These are phyloP conservation scores for Inga oerstediana DNA, from an alignment of 306 rosid genomes.

Conservation along the genomic window DNA sequence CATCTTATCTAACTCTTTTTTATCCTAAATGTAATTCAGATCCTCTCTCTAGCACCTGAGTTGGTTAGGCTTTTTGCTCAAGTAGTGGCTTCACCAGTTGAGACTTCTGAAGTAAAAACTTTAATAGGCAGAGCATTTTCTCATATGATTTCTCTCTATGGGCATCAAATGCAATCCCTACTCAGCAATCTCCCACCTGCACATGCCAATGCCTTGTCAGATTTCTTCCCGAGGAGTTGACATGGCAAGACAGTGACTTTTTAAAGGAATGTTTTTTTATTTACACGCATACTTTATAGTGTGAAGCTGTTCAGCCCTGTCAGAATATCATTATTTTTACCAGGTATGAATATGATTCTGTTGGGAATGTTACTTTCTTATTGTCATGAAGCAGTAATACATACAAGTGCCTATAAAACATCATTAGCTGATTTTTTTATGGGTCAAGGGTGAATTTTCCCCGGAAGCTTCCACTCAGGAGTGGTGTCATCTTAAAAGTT, in stretches of 20 bases:
- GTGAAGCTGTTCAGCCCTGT: conserved; percentile 35
- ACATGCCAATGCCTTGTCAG: conserved; percentile 87
- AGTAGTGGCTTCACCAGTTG: conserved; percentile 86
- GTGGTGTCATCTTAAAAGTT: accelerated
- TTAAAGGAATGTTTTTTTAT: conserved; percentile 38
- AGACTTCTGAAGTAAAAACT: conserved; percentile 84
- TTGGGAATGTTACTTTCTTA: conserved; percentile 19
- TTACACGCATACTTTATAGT: conserved; percentile 15
- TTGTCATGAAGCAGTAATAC: background rate
- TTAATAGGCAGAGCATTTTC: conserved; percentile 82
- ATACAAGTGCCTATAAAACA: conserved; percentile 15
- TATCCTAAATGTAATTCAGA: conserved; percentile 57
- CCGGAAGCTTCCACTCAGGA: no score
- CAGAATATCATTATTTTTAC: conserved; percentile 29
- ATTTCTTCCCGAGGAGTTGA: conserved; percentile 76
- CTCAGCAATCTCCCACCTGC: conserved; percentile 80
- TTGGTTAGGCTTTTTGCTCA: conserved; percentile 90
- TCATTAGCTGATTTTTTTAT: background rate
- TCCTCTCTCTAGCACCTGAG: conserved; percentile 86
- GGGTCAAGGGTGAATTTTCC: no score
- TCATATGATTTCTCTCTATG: conserved; percentile 86
- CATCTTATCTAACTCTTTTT: conserved; percentile 22
- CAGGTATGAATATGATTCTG: conserved; percentile 40
- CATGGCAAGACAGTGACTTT: conserved; percentile 21
- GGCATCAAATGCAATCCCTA: conserved; percentile 93